Evolutionary conservation across 768 basidiomycete genomes (phyloP).

Genomic region (Pholiota conissans): DNA sequence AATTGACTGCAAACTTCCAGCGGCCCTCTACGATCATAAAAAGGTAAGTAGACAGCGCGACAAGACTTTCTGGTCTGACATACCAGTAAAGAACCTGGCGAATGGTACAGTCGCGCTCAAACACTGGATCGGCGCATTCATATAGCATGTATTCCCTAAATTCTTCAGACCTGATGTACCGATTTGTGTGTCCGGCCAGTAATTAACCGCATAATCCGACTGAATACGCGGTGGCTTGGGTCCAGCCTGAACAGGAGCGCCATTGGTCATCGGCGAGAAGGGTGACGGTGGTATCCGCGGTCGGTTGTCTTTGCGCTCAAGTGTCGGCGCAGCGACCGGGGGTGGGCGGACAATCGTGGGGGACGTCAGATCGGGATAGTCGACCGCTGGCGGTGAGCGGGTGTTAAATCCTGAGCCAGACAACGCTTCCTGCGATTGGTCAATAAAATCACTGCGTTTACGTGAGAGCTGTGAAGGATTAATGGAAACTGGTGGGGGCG

Average conservation of each 20-base stretch:
- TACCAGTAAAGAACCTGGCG: slow-evolving; percentile 89
- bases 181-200: slow-evolving; percentile 82
- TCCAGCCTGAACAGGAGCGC: slow-evolving; percentile 20
- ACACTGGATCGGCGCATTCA: slow-evolving; percentile 98
- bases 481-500: slow-evolving; percentile 85
- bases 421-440: slow-evolving; percentile 70
- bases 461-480: slow-evolving; percentile 70
- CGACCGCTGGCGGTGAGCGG: slow-evolving; percentile 54
- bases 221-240: slow-evolving; percentile 67
- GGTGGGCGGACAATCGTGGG: slow-evolving; percentile 72
- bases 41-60: background rate
- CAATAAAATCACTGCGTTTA: slow-evolving; percentile 77
- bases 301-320: slow-evolving; percentile 78
- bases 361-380: slow-evolving; percentile 77
- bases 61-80: slow-evolving; percentile 16
- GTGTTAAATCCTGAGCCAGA: slow-evolving; percentile 36
- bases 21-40: slow-evolving; percentile 56
- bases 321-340: slow-evolving; percentile 70
- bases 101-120: slow-evolving; percentile 94
- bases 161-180: slow-evolving; percentile 90
- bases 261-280: slow-evolving; percentile 20
- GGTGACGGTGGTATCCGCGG: slow-evolving; percentile 47
- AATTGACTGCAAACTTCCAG: slow-evolving; percentile 84
- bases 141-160: slow-evolving; percentile 96
- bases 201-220: slow-evolving; percentile 79